Base-by-base conservation (phyloP, 805 yeast genomes). In the Debaryomyces castellii region DNA sequence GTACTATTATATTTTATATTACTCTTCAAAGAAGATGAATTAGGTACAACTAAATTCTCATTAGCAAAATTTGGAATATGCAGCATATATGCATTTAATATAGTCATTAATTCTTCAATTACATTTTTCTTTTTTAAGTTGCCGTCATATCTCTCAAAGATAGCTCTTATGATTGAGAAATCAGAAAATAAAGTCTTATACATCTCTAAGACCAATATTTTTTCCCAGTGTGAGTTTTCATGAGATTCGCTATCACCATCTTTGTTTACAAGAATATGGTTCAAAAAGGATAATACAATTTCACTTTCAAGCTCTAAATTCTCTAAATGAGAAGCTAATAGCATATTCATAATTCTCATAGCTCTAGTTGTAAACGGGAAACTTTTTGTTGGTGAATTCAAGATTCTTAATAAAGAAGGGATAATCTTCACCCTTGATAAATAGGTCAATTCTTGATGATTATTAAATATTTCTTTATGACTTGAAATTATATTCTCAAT, bases 301-400 rank as follows among this genome's bases (percentile, higher is more conserved):
- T 90, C 97, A 21, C 87, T 75, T 62, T 92, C 97, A 25, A 86
- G 77, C 42, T 80, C 85, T 30, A 92, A 64, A 5, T 81, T 74
- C 0, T 73, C 64, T 17, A 90, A 71, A 53, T 82, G 87, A 8
- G 67, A 58, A 27, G 78, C 69, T 4, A 90, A 63, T 35, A 92
- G 60, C 3, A 89, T 67, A 32, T 76, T 73, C 12, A 89, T 74
- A 8, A 90, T 75, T 42, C 98, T 76, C 36, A 89, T 80, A 4
- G 88, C 86, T 51, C 98, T 76, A 1, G 87, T 85, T 40, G 82
- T 78, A 11, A 85, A 74, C 0, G 95, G 75, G 57, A 90, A 92
- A 28, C 77, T 83, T 32, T 74, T 74, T 16, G 3, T 75, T 59
- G 11, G 89, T 75, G 61, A 51, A 48, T 64, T 66, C 40, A 90